phyloP scores from a whole-genome alignment of 768 basidiomycete genomes.

The Goffeauzyma gilvescens region DNA sequence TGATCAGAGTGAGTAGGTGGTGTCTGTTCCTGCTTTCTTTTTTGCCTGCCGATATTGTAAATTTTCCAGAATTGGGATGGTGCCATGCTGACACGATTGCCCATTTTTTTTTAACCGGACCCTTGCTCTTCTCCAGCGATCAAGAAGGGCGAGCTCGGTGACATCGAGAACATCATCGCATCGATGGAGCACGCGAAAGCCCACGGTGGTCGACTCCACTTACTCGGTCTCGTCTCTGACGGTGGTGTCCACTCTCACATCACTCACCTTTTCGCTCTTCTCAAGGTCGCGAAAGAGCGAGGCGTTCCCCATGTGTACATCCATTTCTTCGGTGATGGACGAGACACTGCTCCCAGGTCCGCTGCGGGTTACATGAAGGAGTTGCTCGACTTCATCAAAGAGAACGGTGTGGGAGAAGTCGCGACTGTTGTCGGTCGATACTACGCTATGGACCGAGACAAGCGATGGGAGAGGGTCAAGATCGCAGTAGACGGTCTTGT shows the following conservation, averaged over 20 bases:
- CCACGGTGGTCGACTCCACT: conserved; percentile 62
- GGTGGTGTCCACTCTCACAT: conserved; percentile 97
- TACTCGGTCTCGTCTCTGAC: conserved; percentile 83
- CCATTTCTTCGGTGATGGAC: conserved; percentile 87
- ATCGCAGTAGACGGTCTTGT: conserved; percentile 71
- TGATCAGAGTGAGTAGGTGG: conserved; percentile 43
- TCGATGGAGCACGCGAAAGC: conserved; percentile 61
- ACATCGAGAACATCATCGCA: conserved; percentile 51
- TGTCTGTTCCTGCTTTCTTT: not conserved
- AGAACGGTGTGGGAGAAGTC: conserved; percentile 49
- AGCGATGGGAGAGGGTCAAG: conserved; percentile 87
- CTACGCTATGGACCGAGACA: conserved; percentile 94
- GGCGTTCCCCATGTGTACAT: conserved; percentile 70
- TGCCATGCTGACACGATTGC: not conserved
- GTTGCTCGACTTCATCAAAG: conserved; percentile 58
- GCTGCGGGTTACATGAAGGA: conserved; percentile 59
- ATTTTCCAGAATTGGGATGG: not conserved
- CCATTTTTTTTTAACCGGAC: not conserved
- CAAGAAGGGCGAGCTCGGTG: conserved; percentile 70
- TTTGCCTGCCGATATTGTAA: no score
- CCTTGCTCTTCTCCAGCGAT: conserved; percentile 36
- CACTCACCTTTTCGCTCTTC: conserved; percentile 66
- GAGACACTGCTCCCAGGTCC: conserved; percentile 78
- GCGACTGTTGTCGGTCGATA: conserved; percentile 76
- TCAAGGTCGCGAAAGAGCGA: conserved; percentile 71